phyloP scores from a whole-genome alignment of 169 alveolate species.

The Cryptosporidium ubiquitum region DNA sequence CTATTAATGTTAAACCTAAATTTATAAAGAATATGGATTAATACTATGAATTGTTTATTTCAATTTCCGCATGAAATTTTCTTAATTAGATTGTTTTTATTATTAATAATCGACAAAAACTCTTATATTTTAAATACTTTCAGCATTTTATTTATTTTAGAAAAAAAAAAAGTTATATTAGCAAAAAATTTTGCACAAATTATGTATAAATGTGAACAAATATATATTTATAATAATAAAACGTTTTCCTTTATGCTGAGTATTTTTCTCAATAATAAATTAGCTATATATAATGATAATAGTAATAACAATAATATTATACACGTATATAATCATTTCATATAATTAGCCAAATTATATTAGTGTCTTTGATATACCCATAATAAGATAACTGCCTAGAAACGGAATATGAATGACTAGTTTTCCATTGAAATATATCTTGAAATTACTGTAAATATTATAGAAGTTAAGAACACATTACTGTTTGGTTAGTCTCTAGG shows the following conservation, averaged over 20 bases:
- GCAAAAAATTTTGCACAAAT: too few relatives aligned
- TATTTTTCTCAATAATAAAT: background rate
- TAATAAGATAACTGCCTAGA: background rate
- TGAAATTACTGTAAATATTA: background rate
- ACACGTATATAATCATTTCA: background rate
- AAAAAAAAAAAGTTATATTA: too few relatives aligned
- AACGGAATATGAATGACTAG: background rate
- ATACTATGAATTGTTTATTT: background rate
- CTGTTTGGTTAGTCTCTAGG: background rate
- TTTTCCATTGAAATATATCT: background rate
- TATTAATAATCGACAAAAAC: too few relatives aligned
- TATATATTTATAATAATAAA: too few relatives aligned
- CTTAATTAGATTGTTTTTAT: too few relatives aligned
- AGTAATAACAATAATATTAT: background rate
- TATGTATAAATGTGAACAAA: too few relatives aligned
- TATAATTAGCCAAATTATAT: background rate
- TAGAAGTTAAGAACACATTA: background rate
- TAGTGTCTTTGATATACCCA: background rate
- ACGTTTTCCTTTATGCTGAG: background rate
- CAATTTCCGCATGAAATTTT: too few relatives aligned
- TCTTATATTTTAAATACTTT: too few relatives aligned
- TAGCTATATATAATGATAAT: background rate
- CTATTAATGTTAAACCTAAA: background rate
- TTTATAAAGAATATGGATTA: background rate
- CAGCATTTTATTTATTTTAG: too few relatives aligned